Base-by-base conservation (phyloP, 2,329 filamentous ascomycete species). In the Epichloe sibirici region DNA sequence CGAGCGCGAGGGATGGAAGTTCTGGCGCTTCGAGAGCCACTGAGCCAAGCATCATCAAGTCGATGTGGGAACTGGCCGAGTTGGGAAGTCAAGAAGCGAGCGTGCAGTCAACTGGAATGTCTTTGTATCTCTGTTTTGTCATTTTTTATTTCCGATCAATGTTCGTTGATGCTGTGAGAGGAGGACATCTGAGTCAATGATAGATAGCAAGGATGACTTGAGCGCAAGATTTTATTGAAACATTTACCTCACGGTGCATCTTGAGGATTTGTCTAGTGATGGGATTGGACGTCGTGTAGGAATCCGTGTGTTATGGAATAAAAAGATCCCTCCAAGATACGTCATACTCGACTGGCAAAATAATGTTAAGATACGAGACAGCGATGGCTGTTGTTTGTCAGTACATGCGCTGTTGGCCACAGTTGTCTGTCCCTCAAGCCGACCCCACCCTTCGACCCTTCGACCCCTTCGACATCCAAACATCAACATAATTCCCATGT, bases 1-100 rank as follows among this genome's bases (percentile, higher is more conserved):
- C 46, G 84, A 85, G 63, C 73, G 85, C 56, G 84, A 88, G 61
- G 86, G 86, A 3, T 93, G 88, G 88, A 90, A 90, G 65, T 93
- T 91, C 66, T 93, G 88, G 88, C 81, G 79, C 58, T 78, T 83
- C 35, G 79, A 82, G 61, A 74, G 68, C 58, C 65, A 58, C 47
- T 69, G 59, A 56, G 43, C 28, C 45, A 51, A 53, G 28, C 48
- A 52, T 37, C 38, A 25, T 37, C 38, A 25, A 21, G 3, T 42
- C 6, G n/a, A 39, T 21, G 40, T 12, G 25, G n/a, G 21, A 6
- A 21, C 6, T 44, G 38, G 43, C 23, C 37, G 23, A 38, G 28
- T 25, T 43, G 21, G 42, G 8, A 44, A 28, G 3, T 17, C 7
- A n/a, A 13, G 37, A n/a, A 23, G 28, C 28, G 8, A 28, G 28